Base-by-base conservation (phyloP, 2,329 filamentous ascomycete species). In the Claviceps africana region DNA sequence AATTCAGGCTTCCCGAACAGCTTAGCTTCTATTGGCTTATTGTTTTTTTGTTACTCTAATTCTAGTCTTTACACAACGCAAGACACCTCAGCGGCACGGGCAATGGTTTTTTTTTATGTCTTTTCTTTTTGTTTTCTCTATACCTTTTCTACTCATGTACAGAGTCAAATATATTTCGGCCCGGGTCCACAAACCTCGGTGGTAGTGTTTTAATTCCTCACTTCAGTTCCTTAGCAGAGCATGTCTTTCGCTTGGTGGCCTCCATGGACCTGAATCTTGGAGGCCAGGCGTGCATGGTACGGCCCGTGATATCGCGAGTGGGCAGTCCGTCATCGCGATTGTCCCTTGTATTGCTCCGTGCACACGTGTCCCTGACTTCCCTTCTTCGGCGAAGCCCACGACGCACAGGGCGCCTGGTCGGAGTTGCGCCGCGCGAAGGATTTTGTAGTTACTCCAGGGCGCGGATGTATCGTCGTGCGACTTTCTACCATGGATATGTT, bases 101-200 rank as follows among this genome's bases (percentile, higher is more conserved):
- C 31, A 31, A 42, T 47, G 11, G 35, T 48, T 53, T 43, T 51
- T 54, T 35, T 51, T 48, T n/a, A n/a, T n/a, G n/a, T n/a, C n/a
- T 55, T 51, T 49, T 51, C 53, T 47, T 56, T 11, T 35, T 21
- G 9, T 28, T 35, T 37, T 13, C 30, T n/a, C n/a, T 8, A 43
- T 17, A 43, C 40, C 21, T 45, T n/a, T 30, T n/a, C 28, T 25
- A 7, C 15, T n/a, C 31, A 53, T 57, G 56, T 55, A 55, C 55
- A 51, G 50, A 33, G 55, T 53, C 49, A 39, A 39, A 19, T 28
- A 39, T 48, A 9, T 51, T 50, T 54, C 40, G 54, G 55, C 47
- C 53, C 54, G 47, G 35, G 31, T 21, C 31, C 25, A 40, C 21
- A n/a, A 43, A 37, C 15, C 11, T 33, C 25, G 31, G 25, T 52